phyloP scores from a whole-genome alignment of 352 stramenopile genomes.

The Pythium rhizo-oryzae region DNA sequence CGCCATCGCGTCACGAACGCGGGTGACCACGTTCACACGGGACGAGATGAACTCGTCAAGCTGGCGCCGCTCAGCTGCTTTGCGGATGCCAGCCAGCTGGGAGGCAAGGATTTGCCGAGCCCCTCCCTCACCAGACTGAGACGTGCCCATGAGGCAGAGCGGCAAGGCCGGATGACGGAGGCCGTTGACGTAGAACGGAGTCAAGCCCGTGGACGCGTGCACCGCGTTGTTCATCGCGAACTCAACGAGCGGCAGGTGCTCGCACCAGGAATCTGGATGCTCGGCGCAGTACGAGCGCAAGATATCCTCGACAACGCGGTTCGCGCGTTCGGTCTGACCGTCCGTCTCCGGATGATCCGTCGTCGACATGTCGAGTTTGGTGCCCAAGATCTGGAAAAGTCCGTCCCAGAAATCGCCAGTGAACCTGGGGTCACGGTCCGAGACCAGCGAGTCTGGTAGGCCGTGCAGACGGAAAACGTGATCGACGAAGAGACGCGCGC shows the following conservation, averaged over 20 bases:
- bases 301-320: conserved; percentile 25
- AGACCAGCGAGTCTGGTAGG: conserved; percentile 3
- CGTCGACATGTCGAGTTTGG: conserved; percentile 22
- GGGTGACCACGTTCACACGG: background rate
- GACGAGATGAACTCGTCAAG: background rate
- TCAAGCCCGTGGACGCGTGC: conserved; percentile 13
- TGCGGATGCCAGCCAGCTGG: too few species aligned
- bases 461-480: conserved; percentile 12
- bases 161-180: conserved; percentile 13
- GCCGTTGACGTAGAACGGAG: conserved; percentile 26
- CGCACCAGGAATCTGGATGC: background rate
- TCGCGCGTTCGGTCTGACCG: conserved; percentile 13
- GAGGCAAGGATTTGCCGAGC: conserved; percentile 17
- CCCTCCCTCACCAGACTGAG: conserved; percentile 18
- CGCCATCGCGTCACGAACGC: background rate
- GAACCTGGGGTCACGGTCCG: conserved; percentile 15
- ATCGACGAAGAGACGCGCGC: conserved; percentile 12
- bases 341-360: conserved; percentile 24
- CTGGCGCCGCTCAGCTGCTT: background rate
- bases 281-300: conserved; percentile 11
- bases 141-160: conserved; percentile 10
- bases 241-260: conserved; percentile 15
- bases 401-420: conserved; percentile 17
- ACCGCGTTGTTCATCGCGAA: conserved; percentile 23
- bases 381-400: conserved; percentile 6